Percentiles rank a stretch among this genome's conserved stretches.
These are phyloP conservation scores for Cytospora piceicola DNA, from an alignment of 2,329 filamentous ascomycete species.

Conservation along the genomic window DNA sequence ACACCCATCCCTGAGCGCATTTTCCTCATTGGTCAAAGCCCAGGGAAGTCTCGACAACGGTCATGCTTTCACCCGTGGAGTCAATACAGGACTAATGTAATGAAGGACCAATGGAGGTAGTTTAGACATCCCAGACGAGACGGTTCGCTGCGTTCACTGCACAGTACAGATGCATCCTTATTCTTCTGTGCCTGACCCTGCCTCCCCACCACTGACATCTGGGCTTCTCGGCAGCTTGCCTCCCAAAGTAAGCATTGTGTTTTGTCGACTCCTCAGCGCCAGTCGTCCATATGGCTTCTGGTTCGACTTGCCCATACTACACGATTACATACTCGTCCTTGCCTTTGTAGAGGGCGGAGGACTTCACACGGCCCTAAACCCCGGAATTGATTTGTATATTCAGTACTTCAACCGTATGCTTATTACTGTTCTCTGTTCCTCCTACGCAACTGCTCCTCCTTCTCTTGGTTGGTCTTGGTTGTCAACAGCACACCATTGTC, in stretches of 20 bases:
- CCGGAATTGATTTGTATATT: conserved; percentile 9
- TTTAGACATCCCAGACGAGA: conserved; percentile 47
- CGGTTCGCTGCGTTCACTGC: conserved; percentile 39
- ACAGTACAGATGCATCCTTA: conserved; percentile 28
- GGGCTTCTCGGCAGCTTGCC: conserved; percentile 27
- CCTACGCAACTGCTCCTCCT: conserved; percentile 25
- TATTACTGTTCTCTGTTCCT: conserved; percentile 13
- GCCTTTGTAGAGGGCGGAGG: background rate
- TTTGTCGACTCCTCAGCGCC: conserved; percentile 22
- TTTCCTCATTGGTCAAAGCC: conserved; percentile 45
- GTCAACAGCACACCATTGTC: conserved; percentile 50
- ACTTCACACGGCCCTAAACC: conserved; percentile 5
- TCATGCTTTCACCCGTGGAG: conserved; percentile 57
- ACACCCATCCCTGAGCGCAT: conserved; percentile 29
- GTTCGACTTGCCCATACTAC: background rate
- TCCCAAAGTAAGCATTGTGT: conserved; percentile 7
- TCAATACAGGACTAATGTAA: conserved; percentile 50
- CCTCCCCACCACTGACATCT: conserved; percentile 20
- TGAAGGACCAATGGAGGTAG: conserved; percentile 48
- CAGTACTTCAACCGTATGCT: conserved; percentile 10
- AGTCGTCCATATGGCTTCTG: background rate
- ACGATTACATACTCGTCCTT: conserved; percentile 9
- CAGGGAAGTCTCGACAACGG: conserved; percentile 50
- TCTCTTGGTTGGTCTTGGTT: conserved; percentile 43
- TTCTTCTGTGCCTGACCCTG: conserved; percentile 37